phyloP scores from a whole-genome alignment of 2,329 filamentous ascomycete species.

The Alternaria brassicae region DNA sequence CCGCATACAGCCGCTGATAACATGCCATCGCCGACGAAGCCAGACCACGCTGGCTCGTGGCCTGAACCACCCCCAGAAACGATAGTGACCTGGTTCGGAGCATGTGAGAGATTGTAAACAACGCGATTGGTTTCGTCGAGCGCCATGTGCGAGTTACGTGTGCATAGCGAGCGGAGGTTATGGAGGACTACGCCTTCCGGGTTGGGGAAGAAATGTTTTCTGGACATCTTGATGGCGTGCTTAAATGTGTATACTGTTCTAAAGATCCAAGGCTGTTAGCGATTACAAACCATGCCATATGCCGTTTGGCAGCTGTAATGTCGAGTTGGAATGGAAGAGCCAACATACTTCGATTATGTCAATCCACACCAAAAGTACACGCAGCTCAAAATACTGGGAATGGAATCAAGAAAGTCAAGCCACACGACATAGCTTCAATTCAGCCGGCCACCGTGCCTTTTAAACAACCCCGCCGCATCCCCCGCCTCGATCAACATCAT shows the following conservation, averaged over 20 bases:
- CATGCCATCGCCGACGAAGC: slow-evolving; percentile 59
- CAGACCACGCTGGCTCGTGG: slow-evolving; percentile 59
- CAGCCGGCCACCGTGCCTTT: slow-evolving; percentile 25
- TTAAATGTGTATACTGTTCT: neutral
- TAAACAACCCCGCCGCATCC: slow-evolving; percentile 33
- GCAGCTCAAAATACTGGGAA: neutral
- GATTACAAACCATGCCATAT: neutral
- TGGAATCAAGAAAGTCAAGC: neutral
- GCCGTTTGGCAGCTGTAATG: neutral
- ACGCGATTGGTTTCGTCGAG: slow-evolving; percentile 58
- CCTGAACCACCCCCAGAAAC: slow-evolving; percentile 58
- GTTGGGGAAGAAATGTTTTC: slow-evolving; percentile 62
- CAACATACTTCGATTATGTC: neutral
- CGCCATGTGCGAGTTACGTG: slow-evolving; percentile 53
- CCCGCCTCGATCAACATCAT: slow-evolving; percentile 31
- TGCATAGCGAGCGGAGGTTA: slow-evolving; percentile 56
- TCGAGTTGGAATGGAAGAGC: neutral
- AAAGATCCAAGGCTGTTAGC: neutral
- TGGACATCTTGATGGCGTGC: slow-evolving; percentile 54
- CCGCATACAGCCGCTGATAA: slow-evolving; percentile 57
- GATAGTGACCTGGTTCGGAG: slow-evolving; percentile 53
- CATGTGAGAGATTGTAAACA: slow-evolving; percentile 56
- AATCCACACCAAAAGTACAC: neutral
- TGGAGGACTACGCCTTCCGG: slow-evolving; percentile 60
- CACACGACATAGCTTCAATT: slow-evolving; percentile 1